A percentile compares a stretch with the other conserved stretches of the same genome.
These are phyloP conservation scores for Vitis amurensis DNA, from an alignment of 164 flowering plant species.

Conservation along the genomic window DNA sequence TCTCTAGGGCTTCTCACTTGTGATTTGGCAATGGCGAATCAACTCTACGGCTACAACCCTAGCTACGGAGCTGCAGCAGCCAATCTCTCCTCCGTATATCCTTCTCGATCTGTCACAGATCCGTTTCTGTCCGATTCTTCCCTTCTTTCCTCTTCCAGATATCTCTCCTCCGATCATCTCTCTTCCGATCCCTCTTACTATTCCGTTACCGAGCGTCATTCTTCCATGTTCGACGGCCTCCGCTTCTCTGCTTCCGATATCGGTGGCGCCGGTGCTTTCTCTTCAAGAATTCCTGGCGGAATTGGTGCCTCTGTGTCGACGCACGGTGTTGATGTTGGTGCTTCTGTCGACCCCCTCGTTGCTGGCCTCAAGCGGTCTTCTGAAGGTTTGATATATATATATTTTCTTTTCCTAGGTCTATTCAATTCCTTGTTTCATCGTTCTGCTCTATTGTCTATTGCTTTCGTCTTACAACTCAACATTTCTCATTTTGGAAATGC, in stretches of 20 bases:
- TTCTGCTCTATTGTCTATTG: not conserved
- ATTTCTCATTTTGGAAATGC: not conserved
- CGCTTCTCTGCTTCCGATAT: conserved; percentile 3
- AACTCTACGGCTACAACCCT: conserved; percentile 31
- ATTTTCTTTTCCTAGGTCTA: not conserved
- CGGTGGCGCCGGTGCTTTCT: conserved; percentile 7
- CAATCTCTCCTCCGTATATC: conserved; percentile 14
- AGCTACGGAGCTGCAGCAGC: conserved; percentile 26
- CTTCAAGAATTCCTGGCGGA: conserved; percentile 21
- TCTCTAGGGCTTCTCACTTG: too few relatives aligned
- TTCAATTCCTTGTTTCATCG: not conserved
- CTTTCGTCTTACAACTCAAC: not conserved
- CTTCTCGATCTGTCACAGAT: conserved; percentile 16
- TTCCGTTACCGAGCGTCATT: conserved; percentile 1
- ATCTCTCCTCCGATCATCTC: conserved; percentile 13
- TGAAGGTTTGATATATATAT: conserved; percentile 35
- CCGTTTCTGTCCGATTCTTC: conserved; percentile 22
- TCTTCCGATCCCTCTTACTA: not conserved
- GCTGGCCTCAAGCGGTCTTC: conserved; percentile 43
- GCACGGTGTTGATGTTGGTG: conserved; percentile 5
- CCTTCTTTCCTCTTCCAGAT: conserved; percentile 19
- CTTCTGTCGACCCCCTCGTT: conserved; percentile 18
- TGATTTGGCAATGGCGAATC: conserved; percentile 36
- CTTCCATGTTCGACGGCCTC: conserved; percentile 16
- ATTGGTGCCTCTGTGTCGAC: not conserved